Conservation (phyloP, 495 filamentous ascomycete genomes). For the Daldinia grandis region DNA sequence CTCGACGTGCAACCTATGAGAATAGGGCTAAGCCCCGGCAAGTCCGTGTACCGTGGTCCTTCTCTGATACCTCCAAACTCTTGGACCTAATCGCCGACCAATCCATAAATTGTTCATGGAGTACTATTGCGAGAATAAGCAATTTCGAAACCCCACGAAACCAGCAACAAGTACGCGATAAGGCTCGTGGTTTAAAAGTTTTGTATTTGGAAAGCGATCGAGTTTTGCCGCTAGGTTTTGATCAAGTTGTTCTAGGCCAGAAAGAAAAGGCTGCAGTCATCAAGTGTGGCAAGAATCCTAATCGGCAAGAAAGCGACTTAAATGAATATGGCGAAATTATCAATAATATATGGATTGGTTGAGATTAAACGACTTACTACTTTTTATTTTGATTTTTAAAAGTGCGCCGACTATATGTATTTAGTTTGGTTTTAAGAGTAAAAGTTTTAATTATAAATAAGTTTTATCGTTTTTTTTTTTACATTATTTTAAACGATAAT, state of each 20-base stretch:
- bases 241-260: slow-evolving; percentile 56
- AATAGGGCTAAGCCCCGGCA: slow-evolving; percentile 46
- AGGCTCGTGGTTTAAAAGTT: slow-evolving; percentile 70
- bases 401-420: too few relatives aligned
- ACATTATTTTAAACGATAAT: too few relatives aligned
- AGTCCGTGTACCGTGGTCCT: slow-evolving; percentile 55
- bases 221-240: slow-evolving; percentile 57
- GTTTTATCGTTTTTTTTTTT: too few relatives aligned
- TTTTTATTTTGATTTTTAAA: not conserved
- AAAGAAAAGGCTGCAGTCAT: slow-evolving; percentile 58
- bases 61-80: slow-evolving; percentile 58
- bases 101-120: slow-evolving; percentile 64
- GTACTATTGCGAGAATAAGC: slow-evolving; percentile 54
- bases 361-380: not conserved
- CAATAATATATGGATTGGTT: slow-evolving; percentile 44
- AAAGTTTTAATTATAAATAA: too few relatives aligned
- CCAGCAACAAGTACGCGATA: slow-evolving; percentile 72
- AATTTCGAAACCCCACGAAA: slow-evolving; percentile 56
- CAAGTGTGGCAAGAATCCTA: slow-evolving; percentile 52
- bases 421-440: too few relatives aligned
- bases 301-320: slow-evolving; percentile 54
- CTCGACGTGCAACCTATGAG: slow-evolving; percentile 24
- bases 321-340: slow-evolving; percentile 42
- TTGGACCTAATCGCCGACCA: slow-evolving; percentile 53
- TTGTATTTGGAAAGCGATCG: slow-evolving; percentile 61